A percentile compares a stretch with the other conserved stretches of the same genome.
phyloP scores from a whole-genome alignment of 768 basidiomycete species.

The Trametes elegans region DNA sequence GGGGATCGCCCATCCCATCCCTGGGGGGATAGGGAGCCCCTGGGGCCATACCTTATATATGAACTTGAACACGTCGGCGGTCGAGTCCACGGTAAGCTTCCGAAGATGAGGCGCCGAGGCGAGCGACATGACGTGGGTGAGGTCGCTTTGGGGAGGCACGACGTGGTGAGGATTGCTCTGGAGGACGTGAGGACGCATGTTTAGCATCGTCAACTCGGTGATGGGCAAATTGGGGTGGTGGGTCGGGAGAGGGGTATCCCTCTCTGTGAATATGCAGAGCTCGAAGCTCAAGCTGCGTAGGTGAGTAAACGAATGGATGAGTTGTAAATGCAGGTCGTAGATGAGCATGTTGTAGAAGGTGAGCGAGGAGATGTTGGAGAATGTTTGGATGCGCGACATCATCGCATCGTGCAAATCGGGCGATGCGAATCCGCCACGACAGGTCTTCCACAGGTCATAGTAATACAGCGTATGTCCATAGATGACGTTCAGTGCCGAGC shows the following conservation, averaged over 20 bases:
- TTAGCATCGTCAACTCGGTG: constrained; percentile 40
- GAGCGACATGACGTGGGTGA: constrained; percentile 29
- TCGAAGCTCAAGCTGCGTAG: constrained; percentile 42
- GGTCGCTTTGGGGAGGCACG: constrained; percentile 21
- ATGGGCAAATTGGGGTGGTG: constrained; percentile 38
- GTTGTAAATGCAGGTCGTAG: constrained; percentile 33
- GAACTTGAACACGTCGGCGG: constrained; percentile 37
- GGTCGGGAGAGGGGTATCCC: constrained; percentile 8
- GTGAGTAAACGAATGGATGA: constrained; percentile 37
- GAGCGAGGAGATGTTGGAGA: constrained; percentile 38
- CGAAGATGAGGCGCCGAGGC: constrained; percentile 37
- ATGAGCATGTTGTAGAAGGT: constrained; percentile 38
- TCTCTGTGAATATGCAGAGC: constrained; percentile 36
- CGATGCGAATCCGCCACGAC: constrained; percentile 7
- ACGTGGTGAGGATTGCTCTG: constrained; percentile 4
- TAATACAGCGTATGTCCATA: constrained; percentile 2
- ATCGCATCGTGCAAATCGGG: constrained; percentile 18
- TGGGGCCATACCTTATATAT: constrained; percentile 23
- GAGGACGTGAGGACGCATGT: constrained; percentile 29
- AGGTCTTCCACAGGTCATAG: constrained; percentile 14
- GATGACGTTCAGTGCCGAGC: background rate
- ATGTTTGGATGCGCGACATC: constrained; percentile 27
- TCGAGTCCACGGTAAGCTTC: constrained; percentile 44
- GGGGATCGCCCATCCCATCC: constrained; percentile 20
- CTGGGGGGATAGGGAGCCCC: constrained; percentile 7